Conservation (phyloP, 345 rosid species). For the Garcia nutans region DNA sequence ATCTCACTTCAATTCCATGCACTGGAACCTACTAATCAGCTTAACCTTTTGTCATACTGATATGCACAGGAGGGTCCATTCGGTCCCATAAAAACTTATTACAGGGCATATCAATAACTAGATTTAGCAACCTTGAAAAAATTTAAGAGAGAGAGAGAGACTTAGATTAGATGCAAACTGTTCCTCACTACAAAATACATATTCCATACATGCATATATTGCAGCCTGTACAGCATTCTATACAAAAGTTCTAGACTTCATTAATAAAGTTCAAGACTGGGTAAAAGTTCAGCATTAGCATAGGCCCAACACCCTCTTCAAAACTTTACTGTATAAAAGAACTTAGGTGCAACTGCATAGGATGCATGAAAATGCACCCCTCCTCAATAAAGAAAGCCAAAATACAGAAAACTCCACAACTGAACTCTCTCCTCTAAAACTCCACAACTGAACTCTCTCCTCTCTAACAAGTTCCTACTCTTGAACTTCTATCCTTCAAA, state of each 20-base stretch:
- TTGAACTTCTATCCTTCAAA: background rate
- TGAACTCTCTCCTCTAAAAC: background rate
- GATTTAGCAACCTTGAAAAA: no score
- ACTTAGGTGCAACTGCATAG: background rate
- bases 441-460: background rate
- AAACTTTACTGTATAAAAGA: background rate
- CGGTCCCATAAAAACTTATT: background rate
- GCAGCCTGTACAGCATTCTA: background rate
- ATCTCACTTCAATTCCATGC: background rate
- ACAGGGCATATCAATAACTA: background rate
- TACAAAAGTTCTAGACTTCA: background rate
- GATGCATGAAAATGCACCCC: background rate
- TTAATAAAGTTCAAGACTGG: background rate
- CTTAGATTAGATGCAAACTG: background rate
- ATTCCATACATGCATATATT: background rate
- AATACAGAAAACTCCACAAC: background rate
- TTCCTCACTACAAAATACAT: background rate
- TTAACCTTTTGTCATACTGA: background rate
- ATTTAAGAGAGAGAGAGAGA: no score
- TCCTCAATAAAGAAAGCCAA: background rate
- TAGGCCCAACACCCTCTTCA: background rate
- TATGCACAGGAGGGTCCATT: background rate
- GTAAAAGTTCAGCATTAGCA: background rate
- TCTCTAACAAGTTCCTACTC: background rate
- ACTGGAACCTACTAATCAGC: background rate